Conservation (phyloP, 371 early-diverging fungal species). For the Saksenaea vasiformis region DNA sequence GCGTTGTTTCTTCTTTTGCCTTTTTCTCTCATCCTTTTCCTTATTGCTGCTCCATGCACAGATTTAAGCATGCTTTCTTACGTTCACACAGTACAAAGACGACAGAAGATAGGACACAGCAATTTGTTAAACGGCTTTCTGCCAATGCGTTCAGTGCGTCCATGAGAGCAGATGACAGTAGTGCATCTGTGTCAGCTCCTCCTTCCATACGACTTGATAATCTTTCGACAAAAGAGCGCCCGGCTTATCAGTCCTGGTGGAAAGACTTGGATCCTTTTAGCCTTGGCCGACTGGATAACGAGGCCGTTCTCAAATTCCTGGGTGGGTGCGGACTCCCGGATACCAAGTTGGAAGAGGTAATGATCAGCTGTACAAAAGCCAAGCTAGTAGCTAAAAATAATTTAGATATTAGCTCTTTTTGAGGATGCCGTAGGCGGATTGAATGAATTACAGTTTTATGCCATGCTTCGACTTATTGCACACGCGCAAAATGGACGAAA, state of each 20-base stretch:
- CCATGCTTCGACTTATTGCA: slow-evolving; percentile 46
- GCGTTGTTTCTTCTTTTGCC: not conserved
- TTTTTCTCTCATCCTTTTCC: slow-evolving; percentile 1
- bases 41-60: slow-evolving; percentile 4
- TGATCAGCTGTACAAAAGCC: not conserved
- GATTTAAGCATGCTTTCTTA: slow-evolving; percentile 11
- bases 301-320: slow-evolving; percentile 37
- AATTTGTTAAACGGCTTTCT: slow-evolving; percentile 32
- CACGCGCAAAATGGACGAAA: slow-evolving; percentile 55
- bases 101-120: slow-evolving; percentile 28
- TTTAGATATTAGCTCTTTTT: slow-evolving; percentile 42
- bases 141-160: slow-evolving; percentile 1
- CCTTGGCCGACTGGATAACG: slow-evolving; percentile 31
- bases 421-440: slow-evolving; percentile 37
- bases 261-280: slow-evolving; percentile 49
- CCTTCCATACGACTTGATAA: slow-evolving; percentile 31
- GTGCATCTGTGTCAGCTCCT: not conserved
- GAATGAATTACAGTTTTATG: slow-evolving; percentile 42
- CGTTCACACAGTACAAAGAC: slow-evolving; percentile 24
- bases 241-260: slow-evolving; percentile 49
- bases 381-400: not conserved
- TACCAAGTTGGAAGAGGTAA: slow-evolving; percentile 41
- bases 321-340: slow-evolving; percentile 38
- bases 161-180: not conserved
- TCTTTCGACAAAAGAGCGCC: slow-evolving; percentile 35